Conservation (phyloP, 164 flowering plant species). For the Liriodendron chinense region DNA sequence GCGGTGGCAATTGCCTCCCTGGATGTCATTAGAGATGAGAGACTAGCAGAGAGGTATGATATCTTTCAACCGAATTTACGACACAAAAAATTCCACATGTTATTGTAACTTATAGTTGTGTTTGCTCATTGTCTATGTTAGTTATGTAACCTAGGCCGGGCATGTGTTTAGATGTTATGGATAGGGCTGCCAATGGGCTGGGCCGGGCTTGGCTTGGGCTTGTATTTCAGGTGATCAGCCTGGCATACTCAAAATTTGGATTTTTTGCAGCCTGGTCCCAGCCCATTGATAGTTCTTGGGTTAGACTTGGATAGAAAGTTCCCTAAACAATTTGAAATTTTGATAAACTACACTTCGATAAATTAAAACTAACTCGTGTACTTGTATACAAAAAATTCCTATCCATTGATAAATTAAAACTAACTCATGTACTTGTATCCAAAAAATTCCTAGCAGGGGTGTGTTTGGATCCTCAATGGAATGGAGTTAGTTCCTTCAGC, state of each 20-base stretch:
- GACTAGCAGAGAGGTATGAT: constrained; percentile 75
- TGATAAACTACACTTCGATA: background rate
- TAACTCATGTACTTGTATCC: background rate
- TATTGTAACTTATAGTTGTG: background rate
- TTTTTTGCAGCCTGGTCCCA: background rate
- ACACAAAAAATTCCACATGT: background rate
- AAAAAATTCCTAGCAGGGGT: too few relatives aligned
- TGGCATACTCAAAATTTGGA: background rate
- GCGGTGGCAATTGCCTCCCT: constrained; percentile 87
- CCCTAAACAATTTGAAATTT: background rate
- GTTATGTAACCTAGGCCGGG: background rate
- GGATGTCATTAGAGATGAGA: constrained; percentile 78
- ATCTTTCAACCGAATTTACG: constrained; percentile 4
- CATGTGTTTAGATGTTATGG: background rate
- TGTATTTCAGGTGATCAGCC: background rate
- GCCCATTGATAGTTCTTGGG: background rate
- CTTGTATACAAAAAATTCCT: background rate
- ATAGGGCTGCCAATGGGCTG: too few relatives aligned
- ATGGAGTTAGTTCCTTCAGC: background rate
- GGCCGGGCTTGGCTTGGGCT: background rate
- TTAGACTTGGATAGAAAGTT: background rate
- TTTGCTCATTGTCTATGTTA: background rate
- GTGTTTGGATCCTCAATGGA: background rate
- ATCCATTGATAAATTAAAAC: background rate
- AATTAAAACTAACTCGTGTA: background rate